These are phyloP conservation scores for Neophaeococcomyces aloes DNA, from an alignment of 2,329 filamentous ascomycete genomes.

Conservation along the genomic window DNA sequence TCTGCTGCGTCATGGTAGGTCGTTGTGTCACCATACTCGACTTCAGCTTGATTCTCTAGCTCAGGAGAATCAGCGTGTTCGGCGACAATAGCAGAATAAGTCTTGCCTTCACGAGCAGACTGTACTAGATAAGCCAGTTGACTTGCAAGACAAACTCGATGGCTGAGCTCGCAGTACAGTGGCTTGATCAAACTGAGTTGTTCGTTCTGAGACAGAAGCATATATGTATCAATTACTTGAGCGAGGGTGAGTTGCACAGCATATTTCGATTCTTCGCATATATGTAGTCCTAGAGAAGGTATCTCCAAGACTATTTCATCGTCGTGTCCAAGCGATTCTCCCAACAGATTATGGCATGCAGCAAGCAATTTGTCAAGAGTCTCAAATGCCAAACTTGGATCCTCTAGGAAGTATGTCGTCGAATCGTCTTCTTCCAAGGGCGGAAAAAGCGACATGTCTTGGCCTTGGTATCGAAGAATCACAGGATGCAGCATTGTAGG, in stretches of 20 bases:
- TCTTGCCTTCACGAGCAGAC: conserved; percentile 47
- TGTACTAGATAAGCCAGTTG: conserved; percentile 43
- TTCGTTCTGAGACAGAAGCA: conserved; percentile 50
- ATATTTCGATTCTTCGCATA: conserved; percentile 46
- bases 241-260: conserved; percentile 42
- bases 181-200: conserved; percentile 42
- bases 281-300: conserved; percentile 44
- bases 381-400: conserved; percentile 44
- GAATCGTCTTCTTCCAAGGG: conserved; percentile 43
- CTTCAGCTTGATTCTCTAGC: conserved; percentile 5
- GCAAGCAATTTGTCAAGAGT: conserved; percentile 46
- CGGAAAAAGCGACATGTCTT: conserved; percentile 49
- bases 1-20: neutral
- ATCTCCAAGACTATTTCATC: conserved; percentile 49
- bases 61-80: conserved; percentile 14
- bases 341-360: conserved; percentile 45
- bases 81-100: conserved; percentile 39
- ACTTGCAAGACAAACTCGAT: conserved; percentile 43
- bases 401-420: conserved; percentile 47
- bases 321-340: conserved; percentile 44
- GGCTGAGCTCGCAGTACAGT: conserved; percentile 48
- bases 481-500: conserved; percentile 33
- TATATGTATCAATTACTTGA: conserved; percentile 50
- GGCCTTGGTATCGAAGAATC: conserved; percentile 45
- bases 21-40: conserved; percentile 1